These are phyloP conservation scores for Hibiscus syriacus DNA, from an alignment of 345 rosid genomes.

Conservation along the genomic window DNA sequence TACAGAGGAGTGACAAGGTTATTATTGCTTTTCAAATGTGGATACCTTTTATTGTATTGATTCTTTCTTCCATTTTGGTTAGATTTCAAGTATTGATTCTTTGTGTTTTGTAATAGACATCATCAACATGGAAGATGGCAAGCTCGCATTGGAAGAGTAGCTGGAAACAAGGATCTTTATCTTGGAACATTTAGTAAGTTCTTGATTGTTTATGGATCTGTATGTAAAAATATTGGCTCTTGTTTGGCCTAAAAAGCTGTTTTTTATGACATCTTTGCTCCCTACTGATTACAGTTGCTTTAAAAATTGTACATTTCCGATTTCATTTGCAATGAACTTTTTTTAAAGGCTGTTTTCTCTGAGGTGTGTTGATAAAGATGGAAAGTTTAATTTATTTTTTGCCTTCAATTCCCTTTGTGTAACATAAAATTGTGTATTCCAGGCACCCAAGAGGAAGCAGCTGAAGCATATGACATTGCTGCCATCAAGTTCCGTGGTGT, in stretches of 20 bases:
- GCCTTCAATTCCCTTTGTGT: no score
- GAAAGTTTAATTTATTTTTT: no score
- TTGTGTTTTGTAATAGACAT: constrained; percentile 30
- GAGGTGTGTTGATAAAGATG: no score
- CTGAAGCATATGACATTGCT: constrained; percentile 69
- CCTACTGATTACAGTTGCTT: constrained; percentile 25
- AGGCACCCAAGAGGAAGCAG: constrained; percentile 87
- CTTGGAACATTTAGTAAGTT: constrained; percentile 74
- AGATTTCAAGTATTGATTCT: no score
- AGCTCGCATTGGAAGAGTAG: constrained; percentile 77
- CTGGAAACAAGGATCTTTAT: constrained; percentile 82
- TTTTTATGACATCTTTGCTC: constrained; percentile 20
- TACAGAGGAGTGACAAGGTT: no score
- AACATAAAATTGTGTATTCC: no score
- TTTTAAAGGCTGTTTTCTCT: no score
- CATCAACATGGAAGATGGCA: constrained; percentile 90
- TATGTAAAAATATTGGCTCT: not conserved
- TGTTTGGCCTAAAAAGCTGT: not conserved
- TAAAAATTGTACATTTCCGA: no score
- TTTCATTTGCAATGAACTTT: no score
- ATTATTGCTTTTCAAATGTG: no score
- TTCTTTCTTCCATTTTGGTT: no score
- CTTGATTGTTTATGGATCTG: not conserved
- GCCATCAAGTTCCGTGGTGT: constrained; percentile 47
- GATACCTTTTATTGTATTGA: no score